Percentiles rank a stretch among this genome's conserved stretches.
Conservation (phyloP, 768 basidiomycete genomes). For the Kwoniella sp. region DNA sequence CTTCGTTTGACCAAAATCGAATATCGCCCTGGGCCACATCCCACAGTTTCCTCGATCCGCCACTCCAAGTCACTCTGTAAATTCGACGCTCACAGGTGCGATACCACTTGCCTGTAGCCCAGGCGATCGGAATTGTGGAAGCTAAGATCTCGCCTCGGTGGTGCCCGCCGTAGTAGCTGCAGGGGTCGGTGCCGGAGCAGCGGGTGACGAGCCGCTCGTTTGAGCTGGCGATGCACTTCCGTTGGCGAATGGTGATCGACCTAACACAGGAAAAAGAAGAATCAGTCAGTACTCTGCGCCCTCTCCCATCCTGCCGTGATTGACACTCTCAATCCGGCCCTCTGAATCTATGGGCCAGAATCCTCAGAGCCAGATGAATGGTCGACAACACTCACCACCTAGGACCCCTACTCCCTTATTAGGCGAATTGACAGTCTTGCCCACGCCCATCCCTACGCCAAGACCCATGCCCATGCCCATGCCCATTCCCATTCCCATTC, state of each 20-base stretch:
- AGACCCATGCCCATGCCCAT: slow-evolving; percentile 20
- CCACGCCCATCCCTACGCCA: slow-evolving; percentile 10
- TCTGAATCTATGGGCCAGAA: too few species aligned
- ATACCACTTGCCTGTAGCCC: too few species aligned
- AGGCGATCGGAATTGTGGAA: neutral
- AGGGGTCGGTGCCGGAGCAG: neutral
- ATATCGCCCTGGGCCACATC: too few species aligned
- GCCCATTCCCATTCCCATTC: slow-evolving; percentile 19
- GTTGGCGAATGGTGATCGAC: slow-evolving; percentile 13
- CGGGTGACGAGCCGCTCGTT: neutral
- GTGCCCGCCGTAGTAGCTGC: slow-evolving; percentile 15
- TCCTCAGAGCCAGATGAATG: slow-evolving; percentile 5
- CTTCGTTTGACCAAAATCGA: too few species aligned
- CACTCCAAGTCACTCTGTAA: too few species aligned
- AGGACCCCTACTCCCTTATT: slow-evolving; percentile 1
- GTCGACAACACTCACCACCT: neutral
- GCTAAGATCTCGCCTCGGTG: slow-evolving; percentile 6
- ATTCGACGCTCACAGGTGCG: too few species aligned
- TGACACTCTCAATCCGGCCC: too few species aligned
- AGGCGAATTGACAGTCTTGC: slow-evolving; percentile 2
- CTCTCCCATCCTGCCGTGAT: too few species aligned
- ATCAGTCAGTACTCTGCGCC: neutral
- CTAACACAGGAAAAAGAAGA: neutral
- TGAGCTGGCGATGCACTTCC: slow-evolving; percentile 2
- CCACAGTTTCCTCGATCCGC: too few species aligned